Evolutionary conservation across 2,329 filamentous ascomycete genomes (phyloP), one percentile per base, ranked within the genome.

Genomic region (Phyllosticta citrichinensis): DNA sequence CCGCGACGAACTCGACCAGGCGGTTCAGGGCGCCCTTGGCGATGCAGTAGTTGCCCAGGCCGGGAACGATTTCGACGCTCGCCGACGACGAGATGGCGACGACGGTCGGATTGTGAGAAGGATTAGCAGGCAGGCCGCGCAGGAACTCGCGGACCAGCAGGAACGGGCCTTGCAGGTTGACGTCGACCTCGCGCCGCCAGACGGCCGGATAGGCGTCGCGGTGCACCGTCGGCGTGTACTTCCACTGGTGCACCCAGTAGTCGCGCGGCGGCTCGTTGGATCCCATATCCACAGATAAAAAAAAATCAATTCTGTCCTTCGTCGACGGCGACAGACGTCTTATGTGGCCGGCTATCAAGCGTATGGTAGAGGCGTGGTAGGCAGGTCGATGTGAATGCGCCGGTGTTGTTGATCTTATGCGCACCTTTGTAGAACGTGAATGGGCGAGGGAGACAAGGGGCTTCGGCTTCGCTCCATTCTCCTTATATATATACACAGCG

Each of bases 141-240:
- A 82, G 64, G 53, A 82, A 79, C 0, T 75, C 72, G n/a, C 76
- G 74, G 2, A 74, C 69, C 10, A 78, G 66, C 2, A 80, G 69
- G 64, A 78, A 81, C 0, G 74, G 67, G 0, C 80, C 82, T 19
- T 74, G 72, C 11, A 82, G 53, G 65, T 83, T 83, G 51, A 81
- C 71, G 55, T 78, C 74, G 67, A 74, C 77, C 0, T 74, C 74
- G 20, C 73, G 68, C 74, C 74, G 78, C 72, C 73, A 79, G 3
- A 69, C 67, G 5, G 64, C 64, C 6, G 73, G 71, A 66, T 86
- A 86, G 2, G 80, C 84, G 65, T 82, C 78, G 59, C 73, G 69
- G 66, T 78, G 77, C 2, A 73, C 52, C n/a, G 57, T 59, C 10
- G 47, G 57, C 19, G 63, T 64, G 40, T 40, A 57, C 14, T 57